Percentiles rank a stretch among this genome's conserved stretches.
Evolutionary conservation across 768 basidiomycete genomes (phyloP).

Genomic region (Nidularia pulvinata): DNA sequence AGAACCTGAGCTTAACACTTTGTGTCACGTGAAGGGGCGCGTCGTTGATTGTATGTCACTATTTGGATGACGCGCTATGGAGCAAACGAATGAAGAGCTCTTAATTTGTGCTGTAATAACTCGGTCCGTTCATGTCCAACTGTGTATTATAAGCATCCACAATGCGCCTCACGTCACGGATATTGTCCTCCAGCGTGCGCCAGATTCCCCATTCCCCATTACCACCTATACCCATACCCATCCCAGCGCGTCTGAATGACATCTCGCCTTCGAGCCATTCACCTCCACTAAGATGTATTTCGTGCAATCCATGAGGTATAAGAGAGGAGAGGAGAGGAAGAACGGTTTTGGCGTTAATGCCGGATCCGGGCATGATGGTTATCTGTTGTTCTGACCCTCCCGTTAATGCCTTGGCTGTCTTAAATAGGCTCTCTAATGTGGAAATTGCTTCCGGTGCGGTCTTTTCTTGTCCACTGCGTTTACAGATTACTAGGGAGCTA

Average conservation of each 20-base stretch:
- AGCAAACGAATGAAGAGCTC: not conserved
- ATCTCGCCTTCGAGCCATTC: slow-evolving; percentile 57
- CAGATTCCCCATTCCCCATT: slow-evolving; percentile 68
- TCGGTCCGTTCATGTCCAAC: not conserved
- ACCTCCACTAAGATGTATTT: slow-evolving; percentile 79
- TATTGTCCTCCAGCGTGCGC: slow-evolving; percentile 53
- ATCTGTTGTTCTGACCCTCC: slow-evolving; percentile 36
- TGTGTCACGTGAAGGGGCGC: not conserved
- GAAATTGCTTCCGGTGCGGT: slow-evolving; percentile 40
- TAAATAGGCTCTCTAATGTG: slow-evolving; percentile 37
- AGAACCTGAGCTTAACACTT: not conserved
- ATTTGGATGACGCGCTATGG: not conserved
- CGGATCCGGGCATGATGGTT: slow-evolving; percentile 74
- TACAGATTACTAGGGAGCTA: not conserved
- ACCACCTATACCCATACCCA: slow-evolving; percentile 67
- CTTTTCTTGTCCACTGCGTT: slow-evolving; percentile 49
- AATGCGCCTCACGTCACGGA: slow-evolving; percentile 50
- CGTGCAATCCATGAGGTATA: slow-evolving; percentile 54
- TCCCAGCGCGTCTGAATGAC: slow-evolving; percentile 46
- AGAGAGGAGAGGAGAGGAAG: slow-evolving; percentile 45
- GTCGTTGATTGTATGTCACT: not conserved
- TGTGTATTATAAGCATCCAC: slow-evolving; percentile 34
- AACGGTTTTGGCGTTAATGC: slow-evolving; percentile 64
- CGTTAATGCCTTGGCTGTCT: slow-evolving; percentile 26
- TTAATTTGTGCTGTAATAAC: not conserved